Conservation (phyloP, 139 green algal species). For the Coccomyxa sp. region DNA sequence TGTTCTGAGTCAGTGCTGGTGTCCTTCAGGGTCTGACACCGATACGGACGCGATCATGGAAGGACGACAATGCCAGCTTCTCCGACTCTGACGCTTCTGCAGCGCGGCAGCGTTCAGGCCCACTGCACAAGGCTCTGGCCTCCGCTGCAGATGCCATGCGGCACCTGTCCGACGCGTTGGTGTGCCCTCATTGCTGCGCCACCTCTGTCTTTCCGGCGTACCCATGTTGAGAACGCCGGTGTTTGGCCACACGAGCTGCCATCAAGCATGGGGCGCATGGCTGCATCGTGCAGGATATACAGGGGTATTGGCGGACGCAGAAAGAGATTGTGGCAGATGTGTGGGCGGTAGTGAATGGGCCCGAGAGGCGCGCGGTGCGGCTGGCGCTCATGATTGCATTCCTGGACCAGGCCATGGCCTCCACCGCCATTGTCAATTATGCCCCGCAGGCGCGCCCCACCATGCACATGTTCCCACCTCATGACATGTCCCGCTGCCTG, state of each 20-base stretch:
- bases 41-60: constrained; percentile 10
- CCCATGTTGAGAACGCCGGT: no score
- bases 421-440: constrained; percentile 83
- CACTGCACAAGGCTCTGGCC: no score
- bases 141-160: no score
- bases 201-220: no score
- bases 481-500: no score
- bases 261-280: no score
- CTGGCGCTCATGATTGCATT: constrained; percentile 65
- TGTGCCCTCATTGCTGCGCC: no score
- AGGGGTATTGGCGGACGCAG: constrained; percentile 38
- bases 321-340: constrained; percentile 54
- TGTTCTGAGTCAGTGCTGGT: not conserved
- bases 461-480: constrained; percentile 24
- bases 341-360: constrained; percentile 37
- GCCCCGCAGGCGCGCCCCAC: constrained; percentile 33
- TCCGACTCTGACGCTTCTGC: no score
- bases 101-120: no score
- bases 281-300: not conserved
- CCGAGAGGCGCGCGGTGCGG: constrained; percentile 48
- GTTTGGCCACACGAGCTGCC: no score
- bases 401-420: constrained; percentile 69
- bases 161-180: no score
- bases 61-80: not conserved
- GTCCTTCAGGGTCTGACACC: constrained; percentile 7